Conservation (phyloP, 352 stramenopile genomes). For the Phytophthora aleatoria region DNA sequence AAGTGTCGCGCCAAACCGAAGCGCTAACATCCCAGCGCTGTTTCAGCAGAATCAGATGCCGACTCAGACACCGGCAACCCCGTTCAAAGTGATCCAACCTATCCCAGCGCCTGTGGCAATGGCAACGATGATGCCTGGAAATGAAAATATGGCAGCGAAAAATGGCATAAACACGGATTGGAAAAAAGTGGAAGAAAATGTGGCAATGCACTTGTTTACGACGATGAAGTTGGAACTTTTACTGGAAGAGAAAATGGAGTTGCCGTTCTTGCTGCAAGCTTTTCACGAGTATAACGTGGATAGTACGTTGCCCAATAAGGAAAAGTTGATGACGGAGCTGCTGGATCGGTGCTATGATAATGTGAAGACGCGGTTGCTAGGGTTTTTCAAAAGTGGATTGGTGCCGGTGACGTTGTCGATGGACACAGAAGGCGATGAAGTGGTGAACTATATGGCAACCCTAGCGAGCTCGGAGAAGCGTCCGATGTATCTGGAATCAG, state of each 20-base stretch:
- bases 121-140: constrained; percentile 3
- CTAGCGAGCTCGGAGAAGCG: constrained; percentile 28
- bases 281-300: constrained; percentile 8
- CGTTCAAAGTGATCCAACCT: constrained; percentile 29
- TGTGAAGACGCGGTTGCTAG: constrained; percentile 24
- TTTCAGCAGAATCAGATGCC: constrained; percentile 6
- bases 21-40: constrained; percentile 1
- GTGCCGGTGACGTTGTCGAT: constrained; percentile 35
- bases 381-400: constrained; percentile 33
- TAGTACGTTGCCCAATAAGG: constrained; percentile 10
- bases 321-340: constrained; percentile 37
- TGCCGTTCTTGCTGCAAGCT: constrained; percentile 21
- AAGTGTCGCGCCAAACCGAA: not conserved
- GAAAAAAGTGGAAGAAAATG: constrained; percentile 27
- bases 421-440: constrained; percentile 10
- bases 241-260: constrained; percentile 8
- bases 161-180: constrained; percentile 7
- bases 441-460: constrained; percentile 33
- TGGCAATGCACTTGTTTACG: constrained; percentile 46
- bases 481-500: constrained; percentile 37
- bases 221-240: constrained; percentile 27
- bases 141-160: constrained; percentile 2
- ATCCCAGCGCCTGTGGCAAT: constrained; percentile 5
- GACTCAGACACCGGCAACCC: constrained; percentile 1
- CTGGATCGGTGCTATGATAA: constrained; percentile 39